Evolutionary conservation across 75 land plant species (phyloP).

Genomic region (Cunninghamia lanceolata): DNA sequence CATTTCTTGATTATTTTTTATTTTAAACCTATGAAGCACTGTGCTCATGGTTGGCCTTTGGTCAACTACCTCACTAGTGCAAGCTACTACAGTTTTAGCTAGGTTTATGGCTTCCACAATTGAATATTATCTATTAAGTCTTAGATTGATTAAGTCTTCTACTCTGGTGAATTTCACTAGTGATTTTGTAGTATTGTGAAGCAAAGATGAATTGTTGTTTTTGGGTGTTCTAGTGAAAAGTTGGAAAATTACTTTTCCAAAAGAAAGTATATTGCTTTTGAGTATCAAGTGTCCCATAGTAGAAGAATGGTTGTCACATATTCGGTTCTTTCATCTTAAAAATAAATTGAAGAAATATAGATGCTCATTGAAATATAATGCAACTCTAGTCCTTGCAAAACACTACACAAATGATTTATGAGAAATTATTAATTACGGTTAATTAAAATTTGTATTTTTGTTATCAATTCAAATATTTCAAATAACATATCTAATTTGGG

Average conservation of each 20-base stretch:
- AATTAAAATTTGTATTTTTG: no score
- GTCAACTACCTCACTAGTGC: slow-evolving; percentile 24
- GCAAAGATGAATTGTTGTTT: not conserved
- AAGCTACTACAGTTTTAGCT: slow-evolving; percentile 28
- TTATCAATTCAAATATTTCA: no score
- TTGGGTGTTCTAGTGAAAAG: slow-evolving; percentile 25
- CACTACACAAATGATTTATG: no score
- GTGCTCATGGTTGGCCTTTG: slow-evolving; percentile 21
- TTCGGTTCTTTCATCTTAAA: no score
- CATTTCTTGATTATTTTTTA: not conserved
- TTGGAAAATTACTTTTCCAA: slow-evolving; percentile 34
- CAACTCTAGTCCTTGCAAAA: no score
- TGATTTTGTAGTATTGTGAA: slow-evolving; percentile 10
- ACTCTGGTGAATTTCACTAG: slow-evolving; percentile 28
- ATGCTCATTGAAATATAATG: no score
- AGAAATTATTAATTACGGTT: no score
- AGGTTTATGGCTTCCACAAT: slow-evolving; percentile 19
- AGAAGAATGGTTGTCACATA: no score
- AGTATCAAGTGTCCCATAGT: slow-evolving; percentile 18
- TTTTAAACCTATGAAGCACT: slow-evolving; percentile 14
- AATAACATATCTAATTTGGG: no score
- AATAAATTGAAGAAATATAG: no score
- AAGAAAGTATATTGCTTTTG: slow-evolving; percentile 34
- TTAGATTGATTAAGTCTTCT: slow-evolving; percentile 24
- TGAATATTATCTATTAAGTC: slow-evolving; percentile 16